Conservation (phyloP, 768 basidiomycete genomes). For the Strobilomyces echinocephalus region DNA sequence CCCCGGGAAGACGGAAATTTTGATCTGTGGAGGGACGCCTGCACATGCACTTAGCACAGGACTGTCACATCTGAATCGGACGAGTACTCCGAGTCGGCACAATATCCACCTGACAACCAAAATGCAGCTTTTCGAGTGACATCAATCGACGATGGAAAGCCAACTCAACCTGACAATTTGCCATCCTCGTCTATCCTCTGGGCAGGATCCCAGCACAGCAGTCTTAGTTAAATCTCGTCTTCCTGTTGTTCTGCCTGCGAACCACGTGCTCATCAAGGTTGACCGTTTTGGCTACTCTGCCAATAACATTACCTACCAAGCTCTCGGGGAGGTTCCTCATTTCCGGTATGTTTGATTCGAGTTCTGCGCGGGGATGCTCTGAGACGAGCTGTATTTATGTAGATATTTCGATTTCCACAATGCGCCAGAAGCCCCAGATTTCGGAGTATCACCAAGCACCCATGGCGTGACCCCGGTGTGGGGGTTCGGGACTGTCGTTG, state of each 20-base stretch:
- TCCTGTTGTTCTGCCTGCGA: slow-evolving; percentile 27
- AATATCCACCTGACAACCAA: too few species aligned
- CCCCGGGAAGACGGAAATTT: too few species aligned
- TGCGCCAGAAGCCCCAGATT: slow-evolving; percentile 35
- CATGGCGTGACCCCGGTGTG: slow-evolving; percentile 69
- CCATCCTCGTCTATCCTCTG: slow-evolving; percentile 37
- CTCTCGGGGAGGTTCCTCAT: slow-evolving; percentile 40
- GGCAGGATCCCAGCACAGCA: slow-evolving; percentile 24
- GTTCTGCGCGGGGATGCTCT: background rate
- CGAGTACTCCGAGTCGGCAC: background rate
- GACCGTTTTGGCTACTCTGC: slow-evolving; percentile 70
- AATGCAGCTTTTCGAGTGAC: too few species aligned
- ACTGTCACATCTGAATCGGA: too few species aligned
- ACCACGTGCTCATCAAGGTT: slow-evolving; percentile 52
- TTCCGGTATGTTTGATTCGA: slow-evolving; percentile 29
- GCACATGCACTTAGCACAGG: too few species aligned
- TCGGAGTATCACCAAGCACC: slow-evolving; percentile 38
- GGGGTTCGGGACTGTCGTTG: slow-evolving; percentile 60
- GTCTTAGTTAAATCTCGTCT: slow-evolving; percentile 24
- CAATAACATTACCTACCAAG: slow-evolving; percentile 69
- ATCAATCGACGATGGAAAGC: slow-evolving; percentile 4
- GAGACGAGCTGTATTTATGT: slow-evolving; percentile 19
- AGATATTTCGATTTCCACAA: slow-evolving; percentile 70
- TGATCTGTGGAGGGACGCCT: too few species aligned
- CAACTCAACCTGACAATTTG: slow-evolving; percentile 34